A percentile compares a stretch with the other conserved stretches of the same genome.
Evolutionary conservation across 2,329 filamentous ascomycete genomes (phyloP).

Genomic region (Pestalotiopsis sp.): DNA sequence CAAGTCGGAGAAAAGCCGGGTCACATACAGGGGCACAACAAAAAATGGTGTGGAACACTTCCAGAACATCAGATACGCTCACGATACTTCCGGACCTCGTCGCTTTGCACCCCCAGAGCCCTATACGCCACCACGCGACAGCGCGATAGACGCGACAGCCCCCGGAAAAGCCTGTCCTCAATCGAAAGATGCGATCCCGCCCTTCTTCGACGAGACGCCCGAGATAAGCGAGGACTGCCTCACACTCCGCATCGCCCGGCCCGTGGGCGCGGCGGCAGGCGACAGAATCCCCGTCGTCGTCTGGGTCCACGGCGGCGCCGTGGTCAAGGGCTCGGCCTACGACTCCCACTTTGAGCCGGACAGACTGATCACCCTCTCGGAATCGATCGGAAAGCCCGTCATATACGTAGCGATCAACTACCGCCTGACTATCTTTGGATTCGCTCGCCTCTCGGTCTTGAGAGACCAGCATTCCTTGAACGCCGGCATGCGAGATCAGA

Average conservation of each 20-base stretch:
- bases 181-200: constrained; percentile 21
- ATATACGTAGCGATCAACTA: constrained; percentile 30
- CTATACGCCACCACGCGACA: constrained; percentile 22
- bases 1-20: background rate
- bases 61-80: constrained; percentile 27
- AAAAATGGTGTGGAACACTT: constrained; percentile 25
- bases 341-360: constrained; percentile 26
- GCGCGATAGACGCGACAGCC: constrained; percentile 21
- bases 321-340: constrained; percentile 27
- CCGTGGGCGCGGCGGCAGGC: constrained; percentile 15
- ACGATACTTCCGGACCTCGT: constrained; percentile 25
- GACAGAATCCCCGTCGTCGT: constrained; percentile 29
- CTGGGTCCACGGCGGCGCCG: constrained; percentile 24
- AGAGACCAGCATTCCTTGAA: constrained; percentile 28
- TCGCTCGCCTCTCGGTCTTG: constrained; percentile 24
- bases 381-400: constrained; percentile 21
- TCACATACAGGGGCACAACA: background rate
- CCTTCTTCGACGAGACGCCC: constrained; percentile 24
- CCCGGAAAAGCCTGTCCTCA: constrained; percentile 30
- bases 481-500: constrained; percentile 27
- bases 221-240: constrained; percentile 29
- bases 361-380: constrained; percentile 20
- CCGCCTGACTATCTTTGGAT: constrained; percentile 33
- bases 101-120: constrained; percentile 29
- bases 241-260: constrained; percentile 26